Evolutionary conservation across 345 rosid genomes (phyloP).

Genomic region (Orychophragmus violaceus): DNA sequence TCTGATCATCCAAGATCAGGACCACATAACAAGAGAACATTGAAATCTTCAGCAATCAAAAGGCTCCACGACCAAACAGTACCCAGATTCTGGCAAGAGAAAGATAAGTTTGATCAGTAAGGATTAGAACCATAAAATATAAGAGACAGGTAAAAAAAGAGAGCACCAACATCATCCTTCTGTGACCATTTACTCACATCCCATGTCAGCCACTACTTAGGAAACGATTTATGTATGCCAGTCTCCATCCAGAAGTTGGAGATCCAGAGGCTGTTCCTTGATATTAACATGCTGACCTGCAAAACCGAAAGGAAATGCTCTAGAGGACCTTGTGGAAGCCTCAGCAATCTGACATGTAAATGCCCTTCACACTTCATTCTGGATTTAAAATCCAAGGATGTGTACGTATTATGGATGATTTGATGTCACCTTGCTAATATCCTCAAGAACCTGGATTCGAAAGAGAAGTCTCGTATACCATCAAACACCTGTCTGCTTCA

Average conservation of each 20-base stretch:
- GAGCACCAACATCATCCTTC: constrained; percentile 18
- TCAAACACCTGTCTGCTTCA: constrained; percentile 34
- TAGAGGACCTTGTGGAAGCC: constrained; percentile 5
- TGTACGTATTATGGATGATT: not conserved
- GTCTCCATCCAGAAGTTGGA: constrained; percentile 11
- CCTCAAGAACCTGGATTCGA: constrained; percentile 16
- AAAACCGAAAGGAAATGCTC: constrained; percentile 21
- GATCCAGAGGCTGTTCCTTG: constrained; percentile 1
- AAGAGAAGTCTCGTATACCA: constrained; percentile 31
- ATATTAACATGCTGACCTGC: constrained; percentile 18
- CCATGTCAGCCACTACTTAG: not conserved
- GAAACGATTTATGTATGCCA: not conserved
- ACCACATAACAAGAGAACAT: not conserved
- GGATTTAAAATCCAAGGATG: not conserved
- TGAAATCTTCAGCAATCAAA: constrained; percentile 12
- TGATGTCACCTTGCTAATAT: constrained; percentile 15
- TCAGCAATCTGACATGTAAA: constrained; percentile 1
- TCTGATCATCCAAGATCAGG: not conserved
- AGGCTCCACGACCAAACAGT: constrained; percentile 5
- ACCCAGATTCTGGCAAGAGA: constrained; percentile 9
- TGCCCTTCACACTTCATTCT: not conserved
- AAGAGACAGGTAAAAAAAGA: not conserved
- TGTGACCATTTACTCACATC: not conserved
- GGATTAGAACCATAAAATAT: not conserved
- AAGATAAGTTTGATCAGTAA: not conserved